Percentiles rank a stretch among this genome's conserved stretches.
phyloP scores from a whole-genome alignment of 2,329 filamentous ascomycete species.

The Ophiosphaerella narmari region DNA sequence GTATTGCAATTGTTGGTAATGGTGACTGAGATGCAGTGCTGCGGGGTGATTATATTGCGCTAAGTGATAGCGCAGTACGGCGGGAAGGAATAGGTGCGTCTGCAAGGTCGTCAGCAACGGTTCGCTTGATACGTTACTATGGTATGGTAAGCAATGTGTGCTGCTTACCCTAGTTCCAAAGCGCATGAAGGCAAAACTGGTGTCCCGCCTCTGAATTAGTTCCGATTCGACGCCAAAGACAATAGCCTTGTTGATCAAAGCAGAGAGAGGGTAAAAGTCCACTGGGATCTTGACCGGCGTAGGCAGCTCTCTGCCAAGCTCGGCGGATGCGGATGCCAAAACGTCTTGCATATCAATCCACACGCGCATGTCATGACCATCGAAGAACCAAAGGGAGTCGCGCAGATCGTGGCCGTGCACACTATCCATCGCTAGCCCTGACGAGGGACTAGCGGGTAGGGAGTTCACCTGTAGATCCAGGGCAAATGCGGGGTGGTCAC shows the following conservation, averaged over 20 bases:
- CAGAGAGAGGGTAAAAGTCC: slow-evolving; percentile 95
- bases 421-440: slow-evolving; percentile 51
- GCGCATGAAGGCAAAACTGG: slow-evolving; percentile 87
- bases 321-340: slow-evolving; percentile 69
- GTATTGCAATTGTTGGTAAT: slow-evolving; percentile 86
- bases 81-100: slow-evolving; percentile 92
- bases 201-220: slow-evolving; percentile 87
- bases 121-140: not conserved
- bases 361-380: slow-evolving; percentile 80
- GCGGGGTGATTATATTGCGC: slow-evolving; percentile 75
- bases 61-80: slow-evolving; percentile 80
- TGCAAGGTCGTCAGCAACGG: slow-evolving; percentile 47
- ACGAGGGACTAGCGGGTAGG: slow-evolving; percentile 55
- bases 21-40: slow-evolving; percentile 79
- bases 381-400: slow-evolving; percentile 94
- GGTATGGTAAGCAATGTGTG: not conserved
- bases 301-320: slow-evolving; percentile 71
- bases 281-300: slow-evolving; percentile 76
- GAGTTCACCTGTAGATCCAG: slow-evolving; percentile 55
- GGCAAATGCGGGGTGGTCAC: slow-evolving; percentile 70
- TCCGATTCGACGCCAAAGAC: slow-evolving; percentile 90
- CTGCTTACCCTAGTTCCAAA: slow-evolving; percentile 79
- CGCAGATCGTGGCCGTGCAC: slow-evolving; percentile 64
- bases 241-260: slow-evolving; percentile 86
- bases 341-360: slow-evolving; percentile 91